Evolutionary conservation across 805 yeast genomes (phyloP).

Genomic region (Priceomyces medius): DNA sequence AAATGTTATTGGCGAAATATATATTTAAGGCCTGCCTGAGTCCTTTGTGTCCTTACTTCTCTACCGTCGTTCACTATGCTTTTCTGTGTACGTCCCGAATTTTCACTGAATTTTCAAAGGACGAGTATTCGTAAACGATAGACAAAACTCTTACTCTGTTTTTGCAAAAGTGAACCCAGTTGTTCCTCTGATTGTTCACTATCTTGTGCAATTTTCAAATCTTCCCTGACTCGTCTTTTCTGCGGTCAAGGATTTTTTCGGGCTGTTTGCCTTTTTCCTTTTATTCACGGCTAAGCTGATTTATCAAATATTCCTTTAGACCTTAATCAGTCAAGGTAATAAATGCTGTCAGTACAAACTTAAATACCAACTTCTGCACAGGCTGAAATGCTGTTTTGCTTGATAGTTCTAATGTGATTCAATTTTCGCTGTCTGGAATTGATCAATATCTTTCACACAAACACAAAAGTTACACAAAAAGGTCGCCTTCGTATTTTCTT

Average conservation of each 20-base stretch:
- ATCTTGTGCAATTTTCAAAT: neutral
- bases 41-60: neutral
- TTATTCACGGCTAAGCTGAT: neutral
- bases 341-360: neutral
- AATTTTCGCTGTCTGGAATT: conserved; percentile 1
- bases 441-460: conserved; percentile 8
- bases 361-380: neutral
- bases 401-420: neutral
- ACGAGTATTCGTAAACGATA: neutral
- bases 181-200: neutral
- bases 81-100: neutral
- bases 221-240: neutral
- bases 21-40: neutral
- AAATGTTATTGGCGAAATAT: neutral
- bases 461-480: conserved; percentile 7
- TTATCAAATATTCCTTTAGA: neutral
- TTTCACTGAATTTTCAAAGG: neutral
- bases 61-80: neutral
- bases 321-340: neutral
- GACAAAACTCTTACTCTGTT: no score
- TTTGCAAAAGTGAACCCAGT: no score
- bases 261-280: neutral
- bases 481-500: conserved; percentile 2
- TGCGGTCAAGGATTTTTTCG: neutral
- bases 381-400: conserved; percentile 1